Percentiles rank a stretch among this genome's conserved stretches.
These are phyloP conservation scores for Fusarium coicis DNA, from an alignment of 2,329 filamentous ascomycete species.

Conservation along the genomic window DNA sequence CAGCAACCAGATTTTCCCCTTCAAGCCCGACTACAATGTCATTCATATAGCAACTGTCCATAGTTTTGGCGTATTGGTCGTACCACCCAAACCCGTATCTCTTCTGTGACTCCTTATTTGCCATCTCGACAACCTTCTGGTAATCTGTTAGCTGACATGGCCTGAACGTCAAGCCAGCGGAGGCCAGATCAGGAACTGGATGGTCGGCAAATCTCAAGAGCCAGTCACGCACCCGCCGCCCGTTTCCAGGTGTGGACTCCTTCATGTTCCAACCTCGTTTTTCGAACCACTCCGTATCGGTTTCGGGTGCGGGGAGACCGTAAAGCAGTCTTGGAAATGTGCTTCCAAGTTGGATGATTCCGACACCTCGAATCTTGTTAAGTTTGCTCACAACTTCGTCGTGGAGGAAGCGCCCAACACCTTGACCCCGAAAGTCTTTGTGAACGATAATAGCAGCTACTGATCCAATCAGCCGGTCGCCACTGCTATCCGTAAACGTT, in stretches of 20 bases:
- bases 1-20: conserved; percentile 60
- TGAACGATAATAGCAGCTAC: conserved; percentile 65
- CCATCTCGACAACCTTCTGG: conserved; percentile 59
- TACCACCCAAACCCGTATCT: conserved; percentile 67
- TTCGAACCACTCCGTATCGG: conserved; percentile 63
- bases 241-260: conserved; percentile 56
- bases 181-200: conserved; percentile 53
- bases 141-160: conserved; percentile 59
- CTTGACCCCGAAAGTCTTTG: conserved; percentile 57
- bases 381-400: conserved; percentile 62
- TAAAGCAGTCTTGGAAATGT: conserved; percentile 69
- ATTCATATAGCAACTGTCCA: conserved; percentile 58
- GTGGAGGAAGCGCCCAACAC: conserved; percentile 65
- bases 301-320: conserved; percentile 59
- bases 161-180: conserved; percentile 56
- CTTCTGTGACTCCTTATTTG: conserved; percentile 58
- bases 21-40: conserved; percentile 67
- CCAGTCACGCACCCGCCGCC: conserved; percentile 64
- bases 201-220: conserved; percentile 63
- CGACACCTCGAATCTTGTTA: conserved; percentile 61
- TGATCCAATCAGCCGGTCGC: conserved; percentile 65
- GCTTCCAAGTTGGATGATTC: conserved; percentile 66
- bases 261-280: conserved; percentile 65
- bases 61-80: conserved; percentile 66
- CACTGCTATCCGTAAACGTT: conserved; percentile 64